Evolutionary conservation across 2,329 filamentous ascomycete species (phyloP).

Genomic region (Leptographium flavum): DNA sequence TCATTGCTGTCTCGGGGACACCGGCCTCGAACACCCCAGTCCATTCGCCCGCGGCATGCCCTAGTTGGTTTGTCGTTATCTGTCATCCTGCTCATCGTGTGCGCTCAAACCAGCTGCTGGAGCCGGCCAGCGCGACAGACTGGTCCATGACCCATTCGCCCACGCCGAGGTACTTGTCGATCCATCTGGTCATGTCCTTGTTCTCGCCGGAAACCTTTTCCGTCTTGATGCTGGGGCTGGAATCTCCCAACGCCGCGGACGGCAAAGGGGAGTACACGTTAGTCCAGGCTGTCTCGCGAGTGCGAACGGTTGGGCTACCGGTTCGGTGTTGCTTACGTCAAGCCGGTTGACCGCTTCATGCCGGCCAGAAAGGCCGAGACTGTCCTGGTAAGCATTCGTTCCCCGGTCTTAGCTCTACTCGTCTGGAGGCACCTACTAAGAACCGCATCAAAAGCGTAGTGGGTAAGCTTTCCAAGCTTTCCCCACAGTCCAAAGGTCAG

Average conservation of each 20-base stretch:
- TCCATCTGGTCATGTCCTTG: slow-evolving; percentile 73
- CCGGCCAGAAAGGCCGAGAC: slow-evolving; percentile 94
- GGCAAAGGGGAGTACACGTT: slow-evolving; percentile 24
- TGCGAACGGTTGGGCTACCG: neutral
- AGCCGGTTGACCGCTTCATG: slow-evolving; percentile 90
- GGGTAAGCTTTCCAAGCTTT: slow-evolving; percentile 84
- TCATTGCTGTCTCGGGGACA: too few species aligned
- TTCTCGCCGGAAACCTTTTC: slow-evolving; percentile 69
- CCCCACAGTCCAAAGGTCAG: slow-evolving; percentile 54
- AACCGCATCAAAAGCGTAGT: slow-evolving; percentile 94
- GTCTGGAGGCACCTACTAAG: slow-evolving; percentile 46
- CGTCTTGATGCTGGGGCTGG: slow-evolving; percentile 68
- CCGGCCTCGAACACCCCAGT: too few species aligned
- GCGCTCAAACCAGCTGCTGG: slow-evolving; percentile 82
- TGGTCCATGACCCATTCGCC: slow-evolving; percentile 98
- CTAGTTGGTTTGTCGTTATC: too few species aligned
- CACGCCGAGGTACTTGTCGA: slow-evolving; percentile 84
- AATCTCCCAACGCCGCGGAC: slow-evolving; percentile 19
- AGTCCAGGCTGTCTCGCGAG: slow-evolving; percentile 18
- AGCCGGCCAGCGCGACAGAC: slow-evolving; percentile 80
- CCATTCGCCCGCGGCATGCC: too few species aligned
- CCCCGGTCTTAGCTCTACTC: neutral
- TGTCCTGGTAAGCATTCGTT: slow-evolving; percentile 19
- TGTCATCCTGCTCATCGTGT: slow-evolving; percentile 51
- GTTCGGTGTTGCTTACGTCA: slow-evolving; percentile 61